These are phyloP conservation scores for Suillus subaureus DNA, from an alignment of 768 basidiomycete genomes.

Conservation along the genomic window DNA sequence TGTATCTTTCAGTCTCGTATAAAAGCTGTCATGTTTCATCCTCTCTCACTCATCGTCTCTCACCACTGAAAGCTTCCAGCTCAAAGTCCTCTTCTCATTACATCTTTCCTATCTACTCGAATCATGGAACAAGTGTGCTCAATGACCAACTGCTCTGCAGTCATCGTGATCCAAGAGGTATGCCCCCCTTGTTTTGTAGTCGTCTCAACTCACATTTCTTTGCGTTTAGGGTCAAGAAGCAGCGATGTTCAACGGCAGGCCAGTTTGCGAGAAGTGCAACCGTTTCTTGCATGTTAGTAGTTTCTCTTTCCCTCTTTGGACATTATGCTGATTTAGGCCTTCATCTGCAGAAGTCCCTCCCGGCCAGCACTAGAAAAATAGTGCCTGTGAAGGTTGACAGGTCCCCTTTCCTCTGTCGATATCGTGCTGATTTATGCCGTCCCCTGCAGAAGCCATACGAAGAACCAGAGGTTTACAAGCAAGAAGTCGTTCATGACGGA, in stretches of 20 bases:
- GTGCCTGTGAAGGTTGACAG: background rate
- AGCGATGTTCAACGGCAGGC: background rate
- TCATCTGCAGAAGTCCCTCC: background rate
- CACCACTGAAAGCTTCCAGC: background rate
- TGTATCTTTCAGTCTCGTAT: background rate
- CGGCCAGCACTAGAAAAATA: background rate
- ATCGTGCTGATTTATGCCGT: background rate
- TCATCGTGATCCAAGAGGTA: background rate
- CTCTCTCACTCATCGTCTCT: background rate
- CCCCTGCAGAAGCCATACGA: background rate
- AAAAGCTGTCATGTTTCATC: background rate
- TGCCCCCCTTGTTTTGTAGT: background rate
- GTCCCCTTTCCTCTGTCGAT: background rate
- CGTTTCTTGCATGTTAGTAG: background rate
- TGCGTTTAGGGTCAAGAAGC: background rate
- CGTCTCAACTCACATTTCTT: background rate
- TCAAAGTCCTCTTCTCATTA: background rate
- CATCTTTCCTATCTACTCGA: background rate
- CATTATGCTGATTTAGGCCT: background rate
- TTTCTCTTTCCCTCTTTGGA: background rate
- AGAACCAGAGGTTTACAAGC: background rate
- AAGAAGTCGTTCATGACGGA: background rate
- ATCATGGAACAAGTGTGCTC: constrained; percentile 1
- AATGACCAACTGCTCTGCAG: background rate
- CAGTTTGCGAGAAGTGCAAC: background rate